Conservation (phyloP, 306 rosid species). For the Glycine tomentella region DNA sequence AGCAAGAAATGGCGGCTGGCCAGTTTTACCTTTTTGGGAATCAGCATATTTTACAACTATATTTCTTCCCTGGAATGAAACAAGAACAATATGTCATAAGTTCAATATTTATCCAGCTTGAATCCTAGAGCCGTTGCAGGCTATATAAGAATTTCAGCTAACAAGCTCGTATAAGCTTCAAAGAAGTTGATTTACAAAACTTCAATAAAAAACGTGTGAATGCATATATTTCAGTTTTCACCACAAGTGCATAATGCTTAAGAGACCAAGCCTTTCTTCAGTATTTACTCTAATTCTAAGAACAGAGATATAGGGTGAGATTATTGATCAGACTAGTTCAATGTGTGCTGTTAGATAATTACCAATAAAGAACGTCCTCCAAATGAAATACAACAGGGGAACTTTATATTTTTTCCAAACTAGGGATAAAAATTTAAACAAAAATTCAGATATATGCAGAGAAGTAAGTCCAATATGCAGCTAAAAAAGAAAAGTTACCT, state of each 20-base stretch:
- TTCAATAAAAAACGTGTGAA: background rate
- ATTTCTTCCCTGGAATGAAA: slow-evolving; percentile 71
- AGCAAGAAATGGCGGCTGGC: slow-evolving; percentile 54
- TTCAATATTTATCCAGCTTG: slow-evolving; percentile 16
- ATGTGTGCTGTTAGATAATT: no score
- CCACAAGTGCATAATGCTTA: background rate
- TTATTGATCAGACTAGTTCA: background rate
- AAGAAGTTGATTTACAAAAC: slow-evolving; percentile 15
- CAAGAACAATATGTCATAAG: slow-evolving; percentile 24
- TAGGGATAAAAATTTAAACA: no score
- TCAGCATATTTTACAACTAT: slow-evolving; percentile 76
- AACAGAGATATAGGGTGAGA: background rate
- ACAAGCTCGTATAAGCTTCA: background rate
- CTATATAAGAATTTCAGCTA: slow-evolving; percentile 24
- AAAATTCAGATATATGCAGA: background rate
- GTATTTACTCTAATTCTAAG: slow-evolving; percentile 13
- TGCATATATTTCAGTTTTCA: slow-evolving; percentile 31
- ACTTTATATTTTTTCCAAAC: no score
- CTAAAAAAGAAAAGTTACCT: background rate
- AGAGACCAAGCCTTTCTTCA: background rate
- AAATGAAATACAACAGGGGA: no score
- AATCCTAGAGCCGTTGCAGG: background rate
- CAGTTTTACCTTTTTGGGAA: slow-evolving; percentile 69
- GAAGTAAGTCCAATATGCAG: slow-evolving; percentile 27
- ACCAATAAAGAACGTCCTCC: no score